These are phyloP conservation scores for Xylaria multiplex DNA, from an alignment of 2,329 filamentous ascomycete genomes.

Conservation along the genomic window DNA sequence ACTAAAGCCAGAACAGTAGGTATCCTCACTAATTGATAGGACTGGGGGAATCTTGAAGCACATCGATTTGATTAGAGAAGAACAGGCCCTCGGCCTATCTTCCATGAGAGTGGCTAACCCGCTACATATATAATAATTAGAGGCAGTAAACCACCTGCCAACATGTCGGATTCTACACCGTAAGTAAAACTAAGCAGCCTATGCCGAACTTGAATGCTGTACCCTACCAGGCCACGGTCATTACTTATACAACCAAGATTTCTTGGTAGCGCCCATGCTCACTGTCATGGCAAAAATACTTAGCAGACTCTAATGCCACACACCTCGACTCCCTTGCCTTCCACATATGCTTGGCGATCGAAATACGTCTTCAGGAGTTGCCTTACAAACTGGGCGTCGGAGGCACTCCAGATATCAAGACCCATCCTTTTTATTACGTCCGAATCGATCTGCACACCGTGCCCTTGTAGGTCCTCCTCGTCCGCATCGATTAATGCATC, in stretches of 20 bases:
- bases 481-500: conserved; percentile 41
- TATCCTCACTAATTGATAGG: too few relatives aligned
- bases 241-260: conserved; percentile 18
- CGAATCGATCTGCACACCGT: conserved; percentile 65
- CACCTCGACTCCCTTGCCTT: conserved; percentile 77
- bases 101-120: conserved; percentile 1
- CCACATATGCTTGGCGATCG: conserved; percentile 68
- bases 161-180: conserved; percentile 12
- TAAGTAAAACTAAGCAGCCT: not conserved
- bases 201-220: not conserved
- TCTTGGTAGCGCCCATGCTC: not conserved
- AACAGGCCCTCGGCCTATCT: not conserved
- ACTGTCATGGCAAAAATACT: conserved; percentile 31
- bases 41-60: too few relatives aligned
- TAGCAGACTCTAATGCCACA: conserved; percentile 77
- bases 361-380: conserved; percentile 74
- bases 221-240: not conserved
- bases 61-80: not conserved
- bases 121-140: conserved; percentile 5
- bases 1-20: too few relatives aligned
- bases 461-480: conserved; percentile 53
- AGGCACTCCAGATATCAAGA: conserved; percentile 78
- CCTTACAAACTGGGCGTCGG: conserved; percentile 74
- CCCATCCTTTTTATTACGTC: conserved; percentile 77
- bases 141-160: not conserved